Percentiles rank a stretch among this genome's conserved stretches.
These are phyloP conservation scores for Populus alba DNA, from an alignment of 345 rosid genomes.

Conservation along the genomic window DNA sequence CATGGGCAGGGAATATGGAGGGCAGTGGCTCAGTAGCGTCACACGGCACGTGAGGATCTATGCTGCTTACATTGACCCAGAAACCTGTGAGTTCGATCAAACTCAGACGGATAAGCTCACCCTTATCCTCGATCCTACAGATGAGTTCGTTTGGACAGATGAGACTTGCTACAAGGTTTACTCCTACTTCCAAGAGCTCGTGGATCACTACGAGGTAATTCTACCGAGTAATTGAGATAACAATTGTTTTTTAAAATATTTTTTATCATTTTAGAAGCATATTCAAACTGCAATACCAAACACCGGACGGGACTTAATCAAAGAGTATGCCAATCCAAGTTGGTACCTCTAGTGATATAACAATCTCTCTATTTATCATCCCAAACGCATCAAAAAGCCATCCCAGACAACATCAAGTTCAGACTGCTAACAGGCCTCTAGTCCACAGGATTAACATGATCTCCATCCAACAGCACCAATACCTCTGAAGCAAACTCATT, in stretches of 20 bases:
- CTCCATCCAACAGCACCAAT: no score
- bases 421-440: no score
- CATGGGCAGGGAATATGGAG: conserved; percentile 64
- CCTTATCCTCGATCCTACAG: conserved; percentile 74
- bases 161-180: conserved; percentile 67
- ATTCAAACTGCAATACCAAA: no score
- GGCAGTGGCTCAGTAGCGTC: conserved; percentile 34
- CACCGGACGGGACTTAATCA: no score
- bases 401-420: not conserved
- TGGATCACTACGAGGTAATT: conserved; percentile 87
- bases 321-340: no score
- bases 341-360: no score
- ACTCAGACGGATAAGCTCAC: conserved; percentile 79
- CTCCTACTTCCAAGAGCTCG: conserved; percentile 84
- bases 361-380: not conserved
- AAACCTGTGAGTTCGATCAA: conserved; percentile 28
- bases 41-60: conserved; percentile 31
- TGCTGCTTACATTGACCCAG: conserved; percentile 34
- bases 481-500: not conserved
- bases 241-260: no score
- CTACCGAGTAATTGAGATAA: not conserved
- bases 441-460: no score
- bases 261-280: no score
- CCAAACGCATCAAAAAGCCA: not conserved
- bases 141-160: conserved; percentile 81